A percentile compares a stretch with the other conserved stretches of the same genome.
phyloP scores from a whole-genome alignment of 257 asterid genomes.

The Scutellaria galericulata region DNA sequence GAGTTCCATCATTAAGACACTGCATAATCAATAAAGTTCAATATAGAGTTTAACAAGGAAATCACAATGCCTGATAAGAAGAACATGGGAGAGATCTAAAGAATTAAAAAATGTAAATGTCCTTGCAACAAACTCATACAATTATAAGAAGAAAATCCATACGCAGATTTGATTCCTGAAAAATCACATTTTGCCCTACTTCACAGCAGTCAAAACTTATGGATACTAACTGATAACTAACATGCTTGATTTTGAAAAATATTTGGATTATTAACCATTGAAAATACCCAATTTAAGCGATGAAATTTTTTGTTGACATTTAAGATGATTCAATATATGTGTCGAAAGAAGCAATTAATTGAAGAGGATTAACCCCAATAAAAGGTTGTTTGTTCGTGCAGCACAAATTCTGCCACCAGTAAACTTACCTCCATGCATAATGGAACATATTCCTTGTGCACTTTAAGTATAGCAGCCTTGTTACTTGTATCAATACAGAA shows the following conservation, averaged over 20 bases:
- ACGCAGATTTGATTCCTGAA: not conserved
- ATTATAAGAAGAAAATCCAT: not conserved
- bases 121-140: slow-evolving; percentile 8
- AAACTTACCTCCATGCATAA: slow-evolving; percentile 97
- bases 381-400: not conserved
- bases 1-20: slow-evolving; percentile 98
- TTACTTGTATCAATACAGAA: slow-evolving; percentile 94
- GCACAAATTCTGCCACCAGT: slow-evolving; percentile 24
- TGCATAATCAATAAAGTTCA: slow-evolving; percentile 40
- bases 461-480: slow-evolving; percentile 83
- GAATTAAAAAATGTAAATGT: not conserved
- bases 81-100: not conserved
- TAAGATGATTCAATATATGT: slow-evolving; percentile 22
- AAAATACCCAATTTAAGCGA: slow-evolving; percentile 9
- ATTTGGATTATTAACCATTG: not conserved
- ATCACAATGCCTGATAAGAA: not conserved
- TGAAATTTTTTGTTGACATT: not conserved
- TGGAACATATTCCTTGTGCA: slow-evolving; percentile 94
- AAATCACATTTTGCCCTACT: not conserved
- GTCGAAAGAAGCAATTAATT: not conserved
- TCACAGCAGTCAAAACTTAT: not conserved
- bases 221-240: not conserved
- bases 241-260: not conserved
- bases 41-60: slow-evolving; percentile 28
- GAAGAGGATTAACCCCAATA: not conserved